Evolutionary conservation across 2,329 filamentous ascomycete genomes (phyloP), one percentile per base, ranked within the genome.

Genomic region (Alternaria conjuncta): DNA sequence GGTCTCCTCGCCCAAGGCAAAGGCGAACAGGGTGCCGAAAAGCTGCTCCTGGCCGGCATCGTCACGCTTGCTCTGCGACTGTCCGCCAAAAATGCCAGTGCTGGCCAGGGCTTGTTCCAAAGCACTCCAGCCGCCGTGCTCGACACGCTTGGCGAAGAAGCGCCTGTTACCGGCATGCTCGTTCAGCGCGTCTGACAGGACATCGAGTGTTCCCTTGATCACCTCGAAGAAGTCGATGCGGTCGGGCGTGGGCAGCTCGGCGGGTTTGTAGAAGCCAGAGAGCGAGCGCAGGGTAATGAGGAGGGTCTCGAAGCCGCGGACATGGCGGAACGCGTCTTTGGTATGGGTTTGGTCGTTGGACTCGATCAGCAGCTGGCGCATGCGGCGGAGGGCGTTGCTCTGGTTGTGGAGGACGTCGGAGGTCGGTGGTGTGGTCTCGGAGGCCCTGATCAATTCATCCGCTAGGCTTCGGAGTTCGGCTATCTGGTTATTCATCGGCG

Each of bases 151-250:
- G 62, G 89, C 87, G 78, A 98, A 98, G 82, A 95, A 97, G 71
- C 92, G 88, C 74, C 90, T 88, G 80, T 98, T 99, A 20, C 94
- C 95, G 50, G 90, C 86, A 79, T 98, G 94, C 49, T 89, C 89
- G 57, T 89, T 87, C 68, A 99, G 86, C 13, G 89, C 89, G 51
- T 91, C 90, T 1, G 92, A 90, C 26, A 98, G 82, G 13, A 96
- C 88, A 30, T 88, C 88, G 43, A 96, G 83, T n/a, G 91, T 86
- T 9, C 86, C 86, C 73, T 93, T 88, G 18, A 97, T 83, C 18
- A 95, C 83, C 63, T 87, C 86, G 73, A 93, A 92, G 61, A 92
- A 83, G 47, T 85, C 84, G 60, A 84, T 82, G 77, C 90, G 92
- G 64, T 93, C 89, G 49, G 87, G 82, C 43, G 88, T 81, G 55